Evolutionary conservation across 768 basidiomycete genomes (phyloP), one percentile per base, ranked within the genome.

Genomic region (Russula griseocarnosa): DNA sequence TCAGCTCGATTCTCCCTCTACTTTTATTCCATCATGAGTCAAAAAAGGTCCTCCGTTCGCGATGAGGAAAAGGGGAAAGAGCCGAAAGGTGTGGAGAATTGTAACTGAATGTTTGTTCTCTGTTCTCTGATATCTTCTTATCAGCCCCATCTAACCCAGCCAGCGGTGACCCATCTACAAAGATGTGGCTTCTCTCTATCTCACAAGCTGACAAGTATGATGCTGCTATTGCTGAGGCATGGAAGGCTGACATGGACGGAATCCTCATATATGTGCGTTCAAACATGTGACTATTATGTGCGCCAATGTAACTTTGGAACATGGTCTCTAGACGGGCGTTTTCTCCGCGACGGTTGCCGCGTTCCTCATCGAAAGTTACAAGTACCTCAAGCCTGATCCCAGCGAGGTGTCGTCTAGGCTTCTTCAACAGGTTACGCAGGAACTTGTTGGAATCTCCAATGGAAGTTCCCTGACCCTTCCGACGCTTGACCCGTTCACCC

Each of bases 251-350:
- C 20, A 32, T 52, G 51, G 51, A 52, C 30, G 51, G 51, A 32
- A 52, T 52, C 30, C 51, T 52, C 30, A n/a, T 52, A 10, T 52
- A 52, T 52, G 30, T 52, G 3, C 30, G 51, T 52, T 52, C 16
- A 24, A 30, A 20, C 4, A 0, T 3, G 4, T n/a, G 16, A 3
- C n/a, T 52, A 18, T 0, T 3, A 6, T 52, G 20, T 9, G 18
- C 3, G n/a, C 30, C 11, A 2, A 30, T n/a, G 32, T 30, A 30
- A 6, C 28, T 20, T 30, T 16, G 16, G 6, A 28, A 20, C 20
- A 30, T 9, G 18, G 18, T 52, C 30, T n/a, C 30, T 11, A 52
- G 51, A 32, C 30, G 18, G 51, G 30, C 32, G 30, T 52, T 10
- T 52, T 52, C 30, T 52, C 28, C 30, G 30, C 30, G 28, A 52